phyloP scores from a whole-genome alignment of 805 yeast species.

The Tetrapisispora phaffii region DNA sequence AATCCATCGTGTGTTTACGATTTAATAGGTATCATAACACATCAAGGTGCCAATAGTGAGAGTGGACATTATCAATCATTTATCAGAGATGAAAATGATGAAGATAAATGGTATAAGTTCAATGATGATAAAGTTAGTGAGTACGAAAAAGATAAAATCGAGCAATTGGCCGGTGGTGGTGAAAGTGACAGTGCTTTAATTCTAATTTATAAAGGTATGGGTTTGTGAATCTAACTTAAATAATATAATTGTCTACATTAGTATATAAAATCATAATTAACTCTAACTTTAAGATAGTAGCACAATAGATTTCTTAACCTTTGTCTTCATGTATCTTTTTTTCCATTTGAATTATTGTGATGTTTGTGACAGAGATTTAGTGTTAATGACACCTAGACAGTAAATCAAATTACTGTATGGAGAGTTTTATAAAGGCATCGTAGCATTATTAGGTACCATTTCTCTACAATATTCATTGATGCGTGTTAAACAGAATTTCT shows the following conservation, averaged over 20 bases:
- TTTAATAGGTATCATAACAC: constrained; percentile 75
- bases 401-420: too few relatives aligned
- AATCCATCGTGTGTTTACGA: constrained; percentile 86
- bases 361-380: too few relatives aligned
- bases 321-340: too few relatives aligned
- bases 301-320: too few relatives aligned
- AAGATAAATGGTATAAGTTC: constrained; percentile 85
- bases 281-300: neutral
- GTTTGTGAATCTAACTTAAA: constrained; percentile 33
- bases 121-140: constrained; percentile 81
- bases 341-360: too few relatives aligned
- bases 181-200: constrained; percentile 94
- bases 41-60: constrained; percentile 91
- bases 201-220: constrained; percentile 74
- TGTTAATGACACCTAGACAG: too few relatives aligned
- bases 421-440: too few relatives aligned
- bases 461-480: too few relatives aligned
- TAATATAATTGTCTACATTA: neutral
- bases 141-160: constrained; percentile 75
- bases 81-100: constrained; percentile 62
- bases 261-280: neutral
- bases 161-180: constrained; percentile 89
- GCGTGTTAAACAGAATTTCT: too few relatives aligned
- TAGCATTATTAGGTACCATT: too few relatives aligned
- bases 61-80: constrained; percentile 96